These are phyloP conservation scores for Pueraria montana DNA, from an alignment of 306 rosid genomes.

Conservation along the genomic window DNA sequence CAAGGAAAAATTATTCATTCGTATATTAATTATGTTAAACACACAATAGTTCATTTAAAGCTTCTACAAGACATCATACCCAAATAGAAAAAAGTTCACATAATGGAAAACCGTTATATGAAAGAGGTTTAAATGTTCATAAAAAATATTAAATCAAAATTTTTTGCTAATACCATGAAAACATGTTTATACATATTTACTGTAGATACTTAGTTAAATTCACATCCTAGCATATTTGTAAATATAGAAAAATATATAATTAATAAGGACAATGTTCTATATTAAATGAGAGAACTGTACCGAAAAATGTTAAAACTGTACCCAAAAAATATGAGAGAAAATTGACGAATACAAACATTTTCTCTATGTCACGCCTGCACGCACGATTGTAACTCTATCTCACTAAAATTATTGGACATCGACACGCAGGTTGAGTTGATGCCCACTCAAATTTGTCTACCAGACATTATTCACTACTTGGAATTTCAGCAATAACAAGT, in stretches of 20 bases:
- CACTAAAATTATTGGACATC: not conserved
- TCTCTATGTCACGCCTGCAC: slow-evolving; percentile 15
- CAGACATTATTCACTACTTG: not conserved
- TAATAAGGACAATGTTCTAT: too few species aligned
- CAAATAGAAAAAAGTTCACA: not conserved
- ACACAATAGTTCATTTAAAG: not conserved
- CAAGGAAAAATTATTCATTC: slow-evolving; percentile 10
- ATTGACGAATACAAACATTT: not conserved
- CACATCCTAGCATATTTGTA: not conserved
- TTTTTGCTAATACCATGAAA: not conserved
- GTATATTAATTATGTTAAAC: not conserved
- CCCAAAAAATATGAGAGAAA: too few species aligned
- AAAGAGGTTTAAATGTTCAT: not conserved
- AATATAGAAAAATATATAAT: not conserved
- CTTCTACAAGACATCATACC: not conserved
- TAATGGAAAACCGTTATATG: not conserved
- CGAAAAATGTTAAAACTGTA: too few species aligned
- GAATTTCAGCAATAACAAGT: not conserved
- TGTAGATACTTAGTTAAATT: not conserved
- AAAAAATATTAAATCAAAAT: not conserved
- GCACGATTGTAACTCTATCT: not conserved
- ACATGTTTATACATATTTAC: not conserved
- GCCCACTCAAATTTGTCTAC: slow-evolving; percentile 22
- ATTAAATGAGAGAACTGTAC: too few species aligned
- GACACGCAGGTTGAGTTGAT: not conserved